Conservation (phyloP, 148 eudicot genomes). For the Silene latifolia region DNA sequence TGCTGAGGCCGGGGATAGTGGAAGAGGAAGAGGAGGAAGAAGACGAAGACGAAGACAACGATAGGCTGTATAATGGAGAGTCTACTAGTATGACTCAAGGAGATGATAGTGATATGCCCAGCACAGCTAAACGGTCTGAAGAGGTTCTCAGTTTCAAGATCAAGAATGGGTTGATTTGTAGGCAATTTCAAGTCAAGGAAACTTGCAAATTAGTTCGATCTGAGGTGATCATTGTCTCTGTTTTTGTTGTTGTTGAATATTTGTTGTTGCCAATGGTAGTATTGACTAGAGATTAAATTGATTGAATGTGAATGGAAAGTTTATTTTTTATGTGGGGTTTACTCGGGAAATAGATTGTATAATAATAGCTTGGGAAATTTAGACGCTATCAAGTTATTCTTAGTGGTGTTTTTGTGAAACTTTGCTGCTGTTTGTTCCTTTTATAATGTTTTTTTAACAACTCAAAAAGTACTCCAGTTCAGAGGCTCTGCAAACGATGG, state of each 20-base stretch:
- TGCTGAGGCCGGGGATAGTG: slow-evolving; percentile 50
- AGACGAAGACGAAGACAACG: slow-evolving; percentile 46
- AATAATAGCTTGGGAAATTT: neutral
- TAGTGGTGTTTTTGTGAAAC: neutral
- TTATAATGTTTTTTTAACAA: too few relatives aligned
- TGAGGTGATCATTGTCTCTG: slow-evolving; percentile 48
- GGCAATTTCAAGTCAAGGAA: slow-evolving; percentile 80
- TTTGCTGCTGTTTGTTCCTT: neutral
- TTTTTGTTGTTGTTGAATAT: neutral
- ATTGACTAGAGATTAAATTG: too few relatives aligned
- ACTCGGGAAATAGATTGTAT: too few relatives aligned
- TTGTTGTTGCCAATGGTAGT: too few relatives aligned
- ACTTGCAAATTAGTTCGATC: slow-evolving; percentile 67
- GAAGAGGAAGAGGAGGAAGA: slow-evolving; percentile 42
- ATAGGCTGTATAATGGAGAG: slow-evolving; percentile 42
- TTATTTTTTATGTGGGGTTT: too few relatives aligned
- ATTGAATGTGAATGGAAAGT: too few relatives aligned
- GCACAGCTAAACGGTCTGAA: slow-evolving; percentile 62
- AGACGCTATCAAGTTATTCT: neutral
- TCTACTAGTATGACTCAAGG: slow-evolving; percentile 51
- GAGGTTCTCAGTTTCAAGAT: slow-evolving; percentile 59
- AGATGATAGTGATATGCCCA: slow-evolving; percentile 49
- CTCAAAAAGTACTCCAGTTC: too few relatives aligned
- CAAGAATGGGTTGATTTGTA: slow-evolving; percentile 69
- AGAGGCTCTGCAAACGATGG: too few relatives aligned